phyloP scores from a whole-genome alignment of 139 green algal species.

The Marvania coccoides region DNA sequence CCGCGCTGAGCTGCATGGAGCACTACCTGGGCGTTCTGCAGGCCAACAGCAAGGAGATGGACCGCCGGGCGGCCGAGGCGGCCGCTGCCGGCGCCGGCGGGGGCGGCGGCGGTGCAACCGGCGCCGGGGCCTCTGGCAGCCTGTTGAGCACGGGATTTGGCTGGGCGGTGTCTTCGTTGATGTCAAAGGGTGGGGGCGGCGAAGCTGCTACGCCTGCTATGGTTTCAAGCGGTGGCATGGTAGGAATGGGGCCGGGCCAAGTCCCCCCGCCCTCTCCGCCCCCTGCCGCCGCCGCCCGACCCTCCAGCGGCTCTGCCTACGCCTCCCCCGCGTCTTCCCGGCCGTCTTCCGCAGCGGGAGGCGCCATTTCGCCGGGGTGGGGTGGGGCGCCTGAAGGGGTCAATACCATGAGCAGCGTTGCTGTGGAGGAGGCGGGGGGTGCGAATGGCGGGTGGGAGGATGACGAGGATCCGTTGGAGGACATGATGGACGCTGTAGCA shows the following conservation, averaged over 20 bases:
- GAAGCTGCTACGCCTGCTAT: not conserved
- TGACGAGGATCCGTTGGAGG: conserved; percentile 29
- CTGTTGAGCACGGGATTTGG: conserved; percentile 14
- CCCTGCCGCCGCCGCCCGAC: not conserved
- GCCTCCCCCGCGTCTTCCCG: too few species aligned
- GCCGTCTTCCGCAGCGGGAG: conserved; percentile 6
- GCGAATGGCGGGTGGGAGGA: conserved; percentile 8
- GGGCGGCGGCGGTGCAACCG: not conserved
- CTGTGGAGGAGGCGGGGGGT: too few species aligned
- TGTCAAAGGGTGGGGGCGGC: not conserved
- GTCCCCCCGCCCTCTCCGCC: too few species aligned
- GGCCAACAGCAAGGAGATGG: conserved; percentile 8
- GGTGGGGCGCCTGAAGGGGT: too few species aligned
- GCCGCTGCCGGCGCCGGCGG: not conserved
- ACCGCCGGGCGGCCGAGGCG: not conserved
- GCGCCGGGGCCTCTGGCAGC: conserved; percentile 19
- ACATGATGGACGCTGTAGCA: conserved; percentile 14
- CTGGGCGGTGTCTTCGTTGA: conserved; percentile 24
- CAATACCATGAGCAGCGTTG: too few species aligned
- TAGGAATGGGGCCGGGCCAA: too few species aligned
- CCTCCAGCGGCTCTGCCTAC: not conserved
- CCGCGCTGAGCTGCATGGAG: conserved; percentile 39
- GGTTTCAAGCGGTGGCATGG: too few species aligned
- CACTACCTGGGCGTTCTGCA: conserved; percentile 28
- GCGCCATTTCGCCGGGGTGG: too few species aligned